Base-by-base conservation (phyloP, 345 rosid species). In the Heritiera littoralis region DNA sequence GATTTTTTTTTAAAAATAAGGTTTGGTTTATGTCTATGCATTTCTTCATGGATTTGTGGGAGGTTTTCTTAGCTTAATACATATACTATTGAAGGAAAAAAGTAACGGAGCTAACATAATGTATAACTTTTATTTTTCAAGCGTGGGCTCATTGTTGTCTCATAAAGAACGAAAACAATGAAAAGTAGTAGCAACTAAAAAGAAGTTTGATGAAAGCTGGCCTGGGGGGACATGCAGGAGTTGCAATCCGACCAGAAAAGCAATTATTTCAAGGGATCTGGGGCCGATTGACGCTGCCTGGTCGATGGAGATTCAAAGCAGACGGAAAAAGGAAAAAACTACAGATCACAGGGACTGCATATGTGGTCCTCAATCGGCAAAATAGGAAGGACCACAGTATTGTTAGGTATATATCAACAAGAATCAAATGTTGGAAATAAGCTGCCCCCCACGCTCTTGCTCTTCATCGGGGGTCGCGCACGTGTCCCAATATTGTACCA, bases 331-430 rank as follows among this genome's bases (percentile, higher is more conserved):
- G 2, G 7, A 17, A 54, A 14, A 54, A 54, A 17, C 38, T 35
- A 23, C 0, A 9, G 5, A 52, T 4, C 0, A 51, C 1, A 15
- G 12, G 11, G 23, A 35, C 38, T 7, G 8, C 8, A 43, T 40
- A 10, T 15, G 48, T 67, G 72, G 5, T n/a, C 63, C 32, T 38
- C 3, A 2, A 35, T 35, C 7, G 5, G 49, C 45, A 18, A 40
- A 9, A 18, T 43, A 18, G n/a, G 20, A 14, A 55, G 83, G 84
- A 71, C 82, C 82, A 56, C 76, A 66, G 32, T 77, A 58, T 66
- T 66, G 85, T 81, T 82, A 82, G 81, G 85, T 74, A 74, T 52
- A 64, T 46, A 76, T 84, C 82, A 78, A 23, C 0, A 17, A 76
- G 55, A 18, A 56, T 7, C 61, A 56, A 8, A 56, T 18, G 23